Percentiles rank a stretch among this genome's conserved stretches.
These are phyloP conservation scores for Capillidium heterosporum DNA, from an alignment of 371 early-diverging fungal species.

Conservation along the genomic window DNA sequence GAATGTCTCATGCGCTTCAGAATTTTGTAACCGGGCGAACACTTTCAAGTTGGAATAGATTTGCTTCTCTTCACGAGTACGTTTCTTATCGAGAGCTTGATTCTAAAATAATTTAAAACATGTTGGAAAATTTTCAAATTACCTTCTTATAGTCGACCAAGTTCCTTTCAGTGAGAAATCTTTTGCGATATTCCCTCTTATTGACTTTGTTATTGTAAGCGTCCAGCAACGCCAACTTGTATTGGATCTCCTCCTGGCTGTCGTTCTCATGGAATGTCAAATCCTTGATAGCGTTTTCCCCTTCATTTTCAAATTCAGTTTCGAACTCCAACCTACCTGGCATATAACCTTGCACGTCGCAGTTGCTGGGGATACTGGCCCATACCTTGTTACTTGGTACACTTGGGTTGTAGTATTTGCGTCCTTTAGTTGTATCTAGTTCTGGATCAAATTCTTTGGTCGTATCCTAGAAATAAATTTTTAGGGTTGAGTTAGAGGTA, in stretches of 20 bases:
- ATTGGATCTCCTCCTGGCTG: constrained; percentile 60
- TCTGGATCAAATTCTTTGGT: neutral
- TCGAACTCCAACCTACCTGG: constrained; percentile 96
- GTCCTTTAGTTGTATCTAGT: neutral
- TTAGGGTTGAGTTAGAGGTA: neutral
- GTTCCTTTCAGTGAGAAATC: constrained; percentile 69
- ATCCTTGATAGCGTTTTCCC: constrained; percentile 85
- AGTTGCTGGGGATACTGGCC: constrained; percentile 61
- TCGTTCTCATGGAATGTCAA: constrained; percentile 81
- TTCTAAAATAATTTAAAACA: constrained; percentile 16
- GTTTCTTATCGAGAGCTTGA: constrained; percentile 55
- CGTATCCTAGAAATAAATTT: neutral
- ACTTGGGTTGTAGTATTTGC: neutral
- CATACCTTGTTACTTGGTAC: neutral
- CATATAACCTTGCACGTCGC: constrained; percentile 95
- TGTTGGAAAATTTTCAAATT: neutral
- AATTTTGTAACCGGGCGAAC: constrained; percentile 74
- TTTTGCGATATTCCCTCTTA: constrained; percentile 65
- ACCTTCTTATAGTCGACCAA: constrained; percentile 69
- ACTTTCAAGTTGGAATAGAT: constrained; percentile 57
- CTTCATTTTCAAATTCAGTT: constrained; percentile 89
- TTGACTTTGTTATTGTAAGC: constrained; percentile 81
- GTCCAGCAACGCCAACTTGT: constrained; percentile 81
- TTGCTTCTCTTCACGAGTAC: constrained; percentile 71
- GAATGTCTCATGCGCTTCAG: constrained; percentile 63